Evolutionary conservation across 805 yeast species (phyloP), one percentile per base, ranked within the genome.

Genomic region (Suhomyces faveliae): DNA sequence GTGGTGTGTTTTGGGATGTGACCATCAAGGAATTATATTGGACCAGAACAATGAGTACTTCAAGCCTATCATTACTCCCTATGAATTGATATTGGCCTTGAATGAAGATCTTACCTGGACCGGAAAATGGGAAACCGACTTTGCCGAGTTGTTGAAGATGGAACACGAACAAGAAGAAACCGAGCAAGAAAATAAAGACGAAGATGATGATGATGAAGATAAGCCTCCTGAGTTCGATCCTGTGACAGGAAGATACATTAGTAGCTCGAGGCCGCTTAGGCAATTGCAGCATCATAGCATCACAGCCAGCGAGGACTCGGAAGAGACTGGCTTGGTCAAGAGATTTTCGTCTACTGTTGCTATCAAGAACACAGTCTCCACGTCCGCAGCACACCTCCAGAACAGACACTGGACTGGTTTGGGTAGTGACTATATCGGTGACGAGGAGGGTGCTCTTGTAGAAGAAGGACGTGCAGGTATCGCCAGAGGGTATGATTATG

Each of bases 1-100:
- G 19, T 94, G 99, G 98, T 91, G 96, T 60, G 80, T 94, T 10
- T 67, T 94, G 11, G 99, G 99, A 0, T 94, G 99, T 64, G 90
- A 95, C 9, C 89, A 90, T 57, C 91, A 95, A 45, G 99, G 99
- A 4, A 85, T 92, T 20, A 83, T 92, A 30, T 65, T 94, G 11
- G 96, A 92, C 63, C 81, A 84, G 48, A 71, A 70, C 42, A 87
- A 84, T 52, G 95, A 89, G 51, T 92, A 85, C 61, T 89, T 81
- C 70, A 89, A 85, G 64, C 98, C 98, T 0, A 87, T 94, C 9
- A 81, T 94, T 15, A 94, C 99, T 0, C 98, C 98, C 0, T 92
- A 88, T 65, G 99, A 94, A 64, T 70, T 94, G 35, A 79, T 84
- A 42, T 68, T 92, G 64, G 96, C 98, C 0, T 74, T 94, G 49